Base-by-base conservation (phyloP, 805 yeast genomes). In the Suhomyces sp. region DNA sequence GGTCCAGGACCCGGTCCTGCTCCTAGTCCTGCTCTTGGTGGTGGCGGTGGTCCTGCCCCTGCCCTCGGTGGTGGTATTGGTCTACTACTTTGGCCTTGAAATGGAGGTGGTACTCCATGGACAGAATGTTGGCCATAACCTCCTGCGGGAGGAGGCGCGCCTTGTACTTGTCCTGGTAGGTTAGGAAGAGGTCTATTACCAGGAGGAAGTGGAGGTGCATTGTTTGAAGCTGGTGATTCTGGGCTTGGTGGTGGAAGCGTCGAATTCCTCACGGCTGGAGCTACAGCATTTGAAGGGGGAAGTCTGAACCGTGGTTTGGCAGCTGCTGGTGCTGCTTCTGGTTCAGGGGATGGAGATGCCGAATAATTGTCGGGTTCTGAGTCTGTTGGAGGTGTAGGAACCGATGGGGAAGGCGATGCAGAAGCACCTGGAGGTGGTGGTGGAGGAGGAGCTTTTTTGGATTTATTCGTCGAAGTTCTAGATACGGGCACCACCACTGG, bases 391-490 rank as follows among this genome's bases (percentile, higher is more conserved):
- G 41, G 24, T 11, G 33, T n/a, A 9, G 11, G 32, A 10, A 13
- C 35, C 27, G 6, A 29, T 21, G 46, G 40, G 18, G 39, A 14
- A 10, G 43, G 37, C 22, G 53, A 31, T 17, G 47, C 31, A 4
- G 41, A 35, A 13, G 56, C 35, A 4, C 25, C 30, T 13, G 56
- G 49, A 16, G 67, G 61, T 2, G 71, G 70, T 4, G 72, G 70
- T 6, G 71, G 71, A 1, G 70, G 68, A 2, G 69, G 66, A 3
- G 65, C 65, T 45, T 60, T 62, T 31, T 56, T 60, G 7, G 36
- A 37, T 29, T 46, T 55, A n/a, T 35, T 20, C 6, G 41, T 32
- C 13, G 44, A 33, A 16, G 52, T 31, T 5, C 15, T 10, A 42
- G 31, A n/a, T 14, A 14, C 65, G 5, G 53, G 48, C 11, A 69